Base-by-base conservation (phyloP, 164 flowering plant genomes). In the Taxillus chinensis region DNA sequence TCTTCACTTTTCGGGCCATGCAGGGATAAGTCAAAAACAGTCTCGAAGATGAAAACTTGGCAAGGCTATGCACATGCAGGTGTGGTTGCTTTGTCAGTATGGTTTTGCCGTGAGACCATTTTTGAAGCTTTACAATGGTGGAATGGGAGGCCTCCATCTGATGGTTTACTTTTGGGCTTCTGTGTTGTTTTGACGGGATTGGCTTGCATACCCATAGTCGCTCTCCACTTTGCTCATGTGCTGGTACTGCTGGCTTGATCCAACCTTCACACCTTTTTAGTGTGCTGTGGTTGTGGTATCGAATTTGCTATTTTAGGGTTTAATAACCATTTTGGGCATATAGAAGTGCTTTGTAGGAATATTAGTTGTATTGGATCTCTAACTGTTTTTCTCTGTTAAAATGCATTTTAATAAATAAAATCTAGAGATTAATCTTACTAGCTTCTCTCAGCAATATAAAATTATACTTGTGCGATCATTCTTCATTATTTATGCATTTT, bases 101-200 rank as follows among this genome's bases (percentile, higher is more conserved):
- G 96, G 96, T 76, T 93, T 73, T 93, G 86, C 66, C 87, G 95
- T 54, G 97, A 89, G 75, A 80, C 99, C 37, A 83, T 93, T 63
- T 91, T 90, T 77, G 99, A 93, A 76, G 96, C 90, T 67, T 86
- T 93, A 41, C 96, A 89, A 60, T 90, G 97, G 97, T 90, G 96
- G 97, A 62, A 82, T 73, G 99, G 99, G 39, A 87, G 89, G 74
- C 67, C 92, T 62, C 97, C 99, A 61, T 84, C 99, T 66, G 91
- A 91, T 76, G 86, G 95, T 62, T 75, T 91, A 57, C 89, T 93
- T 66, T 62, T 93, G 71, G 99, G 99, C 55, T 86, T 71, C 69
- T 89, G 84, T 66, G 80, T 89, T 63, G 71, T 87, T 61, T 75
- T 87, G 76, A 81, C 76, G 0, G 99, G 96, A 60, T 69, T 87